Conservation (phyloP, 1,139 yeast genomes). For the Eremothecium sinecaudum region DNA sequence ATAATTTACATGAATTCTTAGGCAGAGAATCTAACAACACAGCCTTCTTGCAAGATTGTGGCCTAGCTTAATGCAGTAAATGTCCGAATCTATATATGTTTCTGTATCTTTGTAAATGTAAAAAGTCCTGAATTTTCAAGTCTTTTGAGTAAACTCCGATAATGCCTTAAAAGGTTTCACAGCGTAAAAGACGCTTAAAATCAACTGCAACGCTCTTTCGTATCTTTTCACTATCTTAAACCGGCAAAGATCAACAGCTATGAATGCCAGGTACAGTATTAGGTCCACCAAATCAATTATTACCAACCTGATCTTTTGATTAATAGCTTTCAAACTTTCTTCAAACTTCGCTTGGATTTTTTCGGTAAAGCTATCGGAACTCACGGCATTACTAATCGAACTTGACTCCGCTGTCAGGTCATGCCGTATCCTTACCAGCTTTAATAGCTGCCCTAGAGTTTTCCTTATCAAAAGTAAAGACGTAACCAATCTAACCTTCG, state of each 20-base stretch:
- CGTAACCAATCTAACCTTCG: constrained; percentile 24
- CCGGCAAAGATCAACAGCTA: constrained; percentile 17
- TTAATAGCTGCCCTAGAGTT: constrained; percentile 9
- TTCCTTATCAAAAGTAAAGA: constrained; percentile 19
- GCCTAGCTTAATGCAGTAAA: constrained; percentile 24
- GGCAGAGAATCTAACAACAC: constrained; percentile 68
- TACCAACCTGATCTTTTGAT: constrained; percentile 11
- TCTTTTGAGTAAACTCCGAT: constrained; percentile 8
- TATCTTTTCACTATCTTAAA: constrained; percentile 11
- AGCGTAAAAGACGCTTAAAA: constrained; percentile 18
- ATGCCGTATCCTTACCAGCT: constrained; percentile 6
- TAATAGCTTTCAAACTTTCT: constrained; percentile 10
- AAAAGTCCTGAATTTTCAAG: too few species aligned
- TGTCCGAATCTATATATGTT: too few species aligned
- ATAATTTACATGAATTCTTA: constrained; percentile 51
- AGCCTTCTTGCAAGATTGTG: constrained; percentile 62
- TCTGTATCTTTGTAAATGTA: too few species aligned
- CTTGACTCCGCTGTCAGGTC: neutral
- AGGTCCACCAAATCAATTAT: constrained; percentile 21
- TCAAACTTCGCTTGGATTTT: constrained; percentile 12
- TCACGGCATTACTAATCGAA: neutral
- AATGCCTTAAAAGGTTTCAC: constrained; percentile 11
- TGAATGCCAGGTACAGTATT: constrained; percentile 17
- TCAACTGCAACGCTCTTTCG: constrained; percentile 14
- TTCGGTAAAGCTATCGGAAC: constrained; percentile 6